phyloP scores from a whole-genome alignment of 2,329 filamentous ascomycete species.

The Phaeosphaeriaceae sp. region DNA sequence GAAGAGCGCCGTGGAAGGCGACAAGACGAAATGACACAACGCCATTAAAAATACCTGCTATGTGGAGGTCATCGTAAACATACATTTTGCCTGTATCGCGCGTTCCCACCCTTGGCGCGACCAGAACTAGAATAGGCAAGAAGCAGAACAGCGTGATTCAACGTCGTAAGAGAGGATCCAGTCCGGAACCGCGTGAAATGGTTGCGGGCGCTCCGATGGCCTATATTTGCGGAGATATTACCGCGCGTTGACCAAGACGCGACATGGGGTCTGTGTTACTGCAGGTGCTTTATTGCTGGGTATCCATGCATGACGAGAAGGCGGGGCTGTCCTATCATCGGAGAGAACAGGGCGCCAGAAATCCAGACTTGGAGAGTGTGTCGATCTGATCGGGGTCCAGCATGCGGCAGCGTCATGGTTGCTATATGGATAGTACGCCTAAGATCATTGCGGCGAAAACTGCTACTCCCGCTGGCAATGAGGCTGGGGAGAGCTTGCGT shows the following conservation, averaged over 20 bases:
- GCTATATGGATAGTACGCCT: conserved; percentile 35
- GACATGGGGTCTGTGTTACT: conserved; percentile 16
- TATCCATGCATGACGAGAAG: conserved; percentile 43
- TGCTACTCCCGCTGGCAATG: conserved; percentile 18
- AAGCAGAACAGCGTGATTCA: neutral
- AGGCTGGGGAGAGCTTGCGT: conserved; percentile 16
- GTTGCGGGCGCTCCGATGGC: conserved; percentile 14
- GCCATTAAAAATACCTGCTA: conserved; percentile 8
- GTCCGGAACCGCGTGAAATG: conserved; percentile 4
- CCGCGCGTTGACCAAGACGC: conserved; percentile 7
- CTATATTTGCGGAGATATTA: conserved; percentile 12
- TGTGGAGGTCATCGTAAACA: conserved; percentile 10
- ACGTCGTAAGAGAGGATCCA: neutral
- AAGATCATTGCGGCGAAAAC: conserved; percentile 26
- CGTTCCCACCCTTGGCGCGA: conserved; percentile 1
- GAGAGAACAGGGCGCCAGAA: conserved; percentile 23
- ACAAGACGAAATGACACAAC: conserved; percentile 6
- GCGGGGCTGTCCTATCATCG: conserved; percentile 29
- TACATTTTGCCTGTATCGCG: conserved; percentile 6
- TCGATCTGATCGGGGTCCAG: conserved; percentile 28
- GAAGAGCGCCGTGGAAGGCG: conserved; percentile 1
- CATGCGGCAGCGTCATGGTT: conserved; percentile 25
- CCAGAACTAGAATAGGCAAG: conserved; percentile 4
- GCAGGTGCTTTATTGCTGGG: conserved; percentile 32
- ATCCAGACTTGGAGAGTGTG: conserved; percentile 25